Evolutionary conservation across 75 land plant species (phyloP).

Genomic region (Gnetum montanum): DNA sequence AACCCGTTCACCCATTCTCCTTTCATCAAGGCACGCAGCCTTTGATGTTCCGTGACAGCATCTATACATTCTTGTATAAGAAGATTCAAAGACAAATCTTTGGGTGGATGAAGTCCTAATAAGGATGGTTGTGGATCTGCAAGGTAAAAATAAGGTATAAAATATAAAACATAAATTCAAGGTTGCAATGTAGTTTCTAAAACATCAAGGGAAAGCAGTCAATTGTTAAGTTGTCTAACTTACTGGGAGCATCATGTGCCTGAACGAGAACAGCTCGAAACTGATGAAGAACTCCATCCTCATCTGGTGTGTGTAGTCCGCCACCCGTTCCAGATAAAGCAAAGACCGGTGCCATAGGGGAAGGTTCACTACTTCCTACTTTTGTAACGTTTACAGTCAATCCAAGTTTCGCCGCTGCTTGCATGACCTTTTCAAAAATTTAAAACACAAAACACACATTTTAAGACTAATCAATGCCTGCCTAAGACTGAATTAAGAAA

Average conservation of each 20-base stretch:
- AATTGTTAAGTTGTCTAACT: background rate
- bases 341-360: conserved; percentile 11
- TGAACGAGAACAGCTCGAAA: conserved; percentile 71
- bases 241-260: conserved; percentile 61
- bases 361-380: conserved; percentile 49
- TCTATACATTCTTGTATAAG: conserved; percentile 78
- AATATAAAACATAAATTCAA: background rate
- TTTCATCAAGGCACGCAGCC: conserved; percentile 84
- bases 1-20: conserved; percentile 92
- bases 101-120: conserved; percentile 33
- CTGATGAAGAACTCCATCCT: conserved; percentile 88
- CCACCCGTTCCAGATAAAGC: conserved; percentile 68
- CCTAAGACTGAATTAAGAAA: no score
- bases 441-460: no score
- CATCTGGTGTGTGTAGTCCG: conserved; percentile 62
- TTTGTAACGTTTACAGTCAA: conserved; percentile 47
- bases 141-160: background rate
- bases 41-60: conserved; percentile 95
- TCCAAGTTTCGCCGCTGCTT: conserved; percentile 75
- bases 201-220: background rate
- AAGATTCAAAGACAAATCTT: conserved; percentile 47
- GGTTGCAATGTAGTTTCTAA: no score
- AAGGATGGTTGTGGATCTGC: conserved; percentile 56
- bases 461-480: no score
- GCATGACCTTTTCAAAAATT: conserved; percentile 91